Conservation (phyloP, 306 rosid genomes). For the Lotus japonicus region DNA sequence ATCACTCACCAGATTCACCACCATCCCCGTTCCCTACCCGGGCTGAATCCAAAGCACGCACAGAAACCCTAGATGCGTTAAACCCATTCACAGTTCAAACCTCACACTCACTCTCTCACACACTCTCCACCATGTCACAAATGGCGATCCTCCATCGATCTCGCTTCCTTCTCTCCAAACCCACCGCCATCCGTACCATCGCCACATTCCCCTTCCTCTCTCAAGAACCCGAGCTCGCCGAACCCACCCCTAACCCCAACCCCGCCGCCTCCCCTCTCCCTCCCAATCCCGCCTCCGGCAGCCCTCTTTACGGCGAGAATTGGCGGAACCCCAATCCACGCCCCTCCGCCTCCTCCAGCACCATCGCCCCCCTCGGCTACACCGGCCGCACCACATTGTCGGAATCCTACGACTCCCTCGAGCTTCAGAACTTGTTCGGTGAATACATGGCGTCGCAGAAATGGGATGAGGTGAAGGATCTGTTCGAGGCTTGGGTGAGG, state of each 20-base stretch:
- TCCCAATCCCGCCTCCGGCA: slow-evolving; percentile 82
- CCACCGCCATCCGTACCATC: slow-evolving; percentile 37
- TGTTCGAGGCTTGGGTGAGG: slow-evolving; percentile 73
- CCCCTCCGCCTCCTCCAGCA: slow-evolving; percentile 1
- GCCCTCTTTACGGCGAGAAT: slow-evolving; percentile 78
- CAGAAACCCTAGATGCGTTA: slow-evolving; percentile 27
- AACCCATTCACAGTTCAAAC: neutral
- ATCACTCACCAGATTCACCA: neutral
- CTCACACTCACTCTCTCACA: neutral
- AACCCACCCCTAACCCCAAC: slow-evolving; percentile 30
- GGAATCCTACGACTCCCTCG: slow-evolving; percentile 30
- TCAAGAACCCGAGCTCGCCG: slow-evolving; percentile 69
- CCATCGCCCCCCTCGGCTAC: slow-evolving; percentile 31
- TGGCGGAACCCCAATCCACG: slow-evolving; percentile 53
- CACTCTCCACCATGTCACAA: slow-evolving; percentile 33
- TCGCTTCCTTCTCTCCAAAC: slow-evolving; percentile 29
- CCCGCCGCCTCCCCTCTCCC: slow-evolving; percentile 42
- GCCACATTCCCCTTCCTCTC: slow-evolving; percentile 54
- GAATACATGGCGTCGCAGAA: slow-evolving; percentile 66
- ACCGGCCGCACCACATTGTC: slow-evolving; percentile 28
- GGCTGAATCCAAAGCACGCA: neutral
- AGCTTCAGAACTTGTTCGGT: slow-evolving; percentile 51
- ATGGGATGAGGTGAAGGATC: slow-evolving; percentile 58
- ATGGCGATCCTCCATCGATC: slow-evolving; percentile 65
- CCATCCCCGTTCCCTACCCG: neutral